Percentiles rank a stretch among this genome's conserved stretches.
Evolutionary conservation across 495 filamentous ascomycete species (phyloP).

Genomic region (Aspergillus steynii): DNA sequence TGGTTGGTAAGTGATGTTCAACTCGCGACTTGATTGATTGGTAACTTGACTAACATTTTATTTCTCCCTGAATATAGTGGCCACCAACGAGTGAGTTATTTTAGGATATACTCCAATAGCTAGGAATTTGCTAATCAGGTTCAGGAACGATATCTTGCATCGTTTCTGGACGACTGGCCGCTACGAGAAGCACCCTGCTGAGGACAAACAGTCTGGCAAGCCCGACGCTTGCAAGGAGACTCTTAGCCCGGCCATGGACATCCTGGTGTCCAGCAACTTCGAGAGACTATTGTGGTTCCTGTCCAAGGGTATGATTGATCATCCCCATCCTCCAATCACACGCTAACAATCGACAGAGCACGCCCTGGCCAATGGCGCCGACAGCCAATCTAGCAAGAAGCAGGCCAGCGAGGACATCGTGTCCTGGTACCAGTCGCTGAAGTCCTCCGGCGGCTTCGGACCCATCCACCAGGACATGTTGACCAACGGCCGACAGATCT

Average conservation of each 20-base stretch:
- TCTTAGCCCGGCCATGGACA: conserved; percentile 92
- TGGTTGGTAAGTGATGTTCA: conserved; percentile 48
- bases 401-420: conserved; percentile 55
- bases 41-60: neutral
- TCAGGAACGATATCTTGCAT: conserved; percentile 80
- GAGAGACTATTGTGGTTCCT: conserved; percentile 92
- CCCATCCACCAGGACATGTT: conserved; percentile 68
- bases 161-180: conserved; percentile 53
- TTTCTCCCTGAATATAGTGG: conserved; percentile 3
- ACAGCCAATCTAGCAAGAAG: conserved; percentile 15
- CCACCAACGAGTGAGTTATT: conserved; percentile 16
- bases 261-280: conserved; percentile 92
- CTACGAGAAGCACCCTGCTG: conserved; percentile 11
- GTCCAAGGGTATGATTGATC: conserved; percentile 6
- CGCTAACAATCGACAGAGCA: conserved; percentile 16
- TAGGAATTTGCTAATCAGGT: neutral
- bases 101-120: neutral
- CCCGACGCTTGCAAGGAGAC: conserved; percentile 65
- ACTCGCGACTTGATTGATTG: neutral
- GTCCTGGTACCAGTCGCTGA: conserved; percentile 76
- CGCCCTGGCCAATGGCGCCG: conserved; percentile 45
- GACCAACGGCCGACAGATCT: conserved; percentile 60
- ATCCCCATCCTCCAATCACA: neutral
- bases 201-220: conserved; percentile 4
- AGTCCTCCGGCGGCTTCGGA: conserved; percentile 73